Percentiles rank a stretch among this genome's conserved stretches.
These are phyloP conservation scores for Fusarium armeniacum DNA, from an alignment of 2,329 filamentous ascomycete species.

Conservation along the genomic window DNA sequence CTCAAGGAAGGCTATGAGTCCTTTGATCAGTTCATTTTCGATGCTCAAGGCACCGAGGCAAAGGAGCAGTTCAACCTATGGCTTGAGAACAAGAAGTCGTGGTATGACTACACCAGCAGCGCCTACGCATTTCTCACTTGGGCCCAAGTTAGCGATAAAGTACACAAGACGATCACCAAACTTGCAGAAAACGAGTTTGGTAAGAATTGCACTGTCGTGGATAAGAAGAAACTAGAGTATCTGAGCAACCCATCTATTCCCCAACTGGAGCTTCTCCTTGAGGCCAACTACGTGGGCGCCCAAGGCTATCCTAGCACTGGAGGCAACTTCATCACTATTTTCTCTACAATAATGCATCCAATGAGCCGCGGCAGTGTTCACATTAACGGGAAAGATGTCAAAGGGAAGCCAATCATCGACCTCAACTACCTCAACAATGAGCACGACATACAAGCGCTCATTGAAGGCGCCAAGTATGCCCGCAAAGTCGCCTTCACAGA, in stretches of 20 bases:
- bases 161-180: neutral
- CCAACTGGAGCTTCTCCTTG: slow-evolving; percentile 11
- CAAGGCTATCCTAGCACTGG: slow-evolving; percentile 4
- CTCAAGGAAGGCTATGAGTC: slow-evolving; percentile 7
- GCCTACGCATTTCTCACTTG: slow-evolving; percentile 16
- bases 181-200: slow-evolving; percentile 1
- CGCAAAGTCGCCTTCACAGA: slow-evolving; percentile 10
- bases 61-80: slow-evolving; percentile 7
- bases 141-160: neutral
- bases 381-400: neutral
- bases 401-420: neutral
- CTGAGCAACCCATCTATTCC: neutral
- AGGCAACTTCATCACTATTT: slow-evolving; percentile 3
- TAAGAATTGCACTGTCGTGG: neutral
- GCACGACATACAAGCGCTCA: slow-evolving; percentile 1
- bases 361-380: slow-evolving; percentile 17
- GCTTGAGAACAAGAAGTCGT: slow-evolving; percentile 11
- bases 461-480: slow-evolving; percentile 7
- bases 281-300: slow-evolving; percentile 13
- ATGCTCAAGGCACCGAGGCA: neutral
- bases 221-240: slow-evolving; percentile 10
- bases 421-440: slow-evolving; percentile 12
- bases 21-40: slow-evolving; percentile 7
- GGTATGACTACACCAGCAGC: slow-evolving; percentile 19
- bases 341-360: slow-evolving; percentile 10